Base-by-base conservation (phyloP, 2,329 filamentous ascomycete genomes). In the Aspergillus cejpii region DNA sequence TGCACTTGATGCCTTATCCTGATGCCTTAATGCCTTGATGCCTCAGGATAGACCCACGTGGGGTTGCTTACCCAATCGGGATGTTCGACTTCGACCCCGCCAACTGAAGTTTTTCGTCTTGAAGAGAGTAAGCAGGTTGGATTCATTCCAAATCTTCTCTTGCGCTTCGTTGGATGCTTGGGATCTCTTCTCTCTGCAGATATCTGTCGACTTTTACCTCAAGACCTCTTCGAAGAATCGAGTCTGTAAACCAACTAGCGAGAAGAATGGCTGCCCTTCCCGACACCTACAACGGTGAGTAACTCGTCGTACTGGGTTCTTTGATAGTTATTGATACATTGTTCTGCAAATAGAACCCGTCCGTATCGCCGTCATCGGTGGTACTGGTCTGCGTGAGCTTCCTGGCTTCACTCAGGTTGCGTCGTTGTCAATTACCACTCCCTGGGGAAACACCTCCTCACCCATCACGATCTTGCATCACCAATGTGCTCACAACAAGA, bases 391-490 rank as follows among this genome's bases (percentile, higher is more conserved):
- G 51, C 82, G 85, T 66, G 83, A 87, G 57, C 84, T 98, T 55
- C 84, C 88, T 21, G 84, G 85, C 69, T 97, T 92, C 75, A 84
- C 81, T 15, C 86, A 88, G 61, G 83, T 94, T 50, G 90, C 91
- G 20, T 78, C 79, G 21, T 73, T 98, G 56, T 83, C 82, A 58
- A 75, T 87, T 44, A 68, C 74, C 29, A 98, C 92, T 7, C 92
- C 92, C 24, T 98, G 92, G 92, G 92, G 92, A 59, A 67, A 74
- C 41, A 87, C 92, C 2, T 83, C 80, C 29, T 81, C 79, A 1
- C 79, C 81, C 17, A 91, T 98, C 70, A 80, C 83, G 53, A 90
- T 98, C 70, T 83, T 96, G 60, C 83, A 90, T 67, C 91, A 96
- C 76, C 78, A 81, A 53, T 85, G 85, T 55, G 80, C 83, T 34